phyloP scores from a whole-genome alignment of 2,329 filamentous ascomycete species.

The Alternaria sp. region DNA sequence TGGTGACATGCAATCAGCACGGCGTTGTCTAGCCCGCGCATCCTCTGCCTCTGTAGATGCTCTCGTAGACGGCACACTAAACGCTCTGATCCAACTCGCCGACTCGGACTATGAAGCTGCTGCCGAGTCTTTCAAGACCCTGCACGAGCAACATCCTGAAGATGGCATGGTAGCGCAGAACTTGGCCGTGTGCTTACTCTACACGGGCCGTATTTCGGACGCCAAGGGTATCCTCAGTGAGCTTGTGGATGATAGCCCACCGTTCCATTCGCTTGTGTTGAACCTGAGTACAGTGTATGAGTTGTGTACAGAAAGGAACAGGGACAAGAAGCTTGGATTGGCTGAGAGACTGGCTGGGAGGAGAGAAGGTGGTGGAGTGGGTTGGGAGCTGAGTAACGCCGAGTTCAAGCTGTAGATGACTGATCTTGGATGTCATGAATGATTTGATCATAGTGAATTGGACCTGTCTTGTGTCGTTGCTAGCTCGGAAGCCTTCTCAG shows the following conservation, averaged over 20 bases:
- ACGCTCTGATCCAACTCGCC: constrained; percentile 78
- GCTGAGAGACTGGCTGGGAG: constrained; percentile 73
- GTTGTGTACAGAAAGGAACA: constrained; percentile 80
- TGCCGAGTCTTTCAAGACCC: constrained; percentile 65
- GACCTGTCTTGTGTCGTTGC: not conserved
- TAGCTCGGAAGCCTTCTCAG: constrained; percentile 29
- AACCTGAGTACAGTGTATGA: constrained; percentile 93
- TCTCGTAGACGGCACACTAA: constrained; percentile 57
- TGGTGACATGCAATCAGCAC: constrained; percentile 76
- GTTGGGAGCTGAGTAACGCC: constrained; percentile 74
- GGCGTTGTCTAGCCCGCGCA: constrained; percentile 57
- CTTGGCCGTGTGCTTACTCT: constrained; percentile 82
- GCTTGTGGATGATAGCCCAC: constrained; percentile 65
- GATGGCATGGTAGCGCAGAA: constrained; percentile 83
- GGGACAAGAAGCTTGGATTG: constrained; percentile 73
- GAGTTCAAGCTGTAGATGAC: constrained; percentile 75
- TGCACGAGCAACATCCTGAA: constrained; percentile 57
- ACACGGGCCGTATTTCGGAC: constrained; percentile 73
- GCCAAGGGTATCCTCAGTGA: constrained; percentile 72
- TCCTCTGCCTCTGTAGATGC: constrained; percentile 33
- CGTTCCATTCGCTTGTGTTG: constrained; percentile 82
- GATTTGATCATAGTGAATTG: no score
- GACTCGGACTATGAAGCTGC: constrained; percentile 76
- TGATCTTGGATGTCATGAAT: not conserved
- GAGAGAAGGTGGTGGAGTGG: constrained; percentile 61